Evolutionary conservation across 225 moss, liverwort and hornwort species (phyloP), one percentile per base, ranked within the genome.

Genomic region (Thuidium tamariscinum): DNA sequence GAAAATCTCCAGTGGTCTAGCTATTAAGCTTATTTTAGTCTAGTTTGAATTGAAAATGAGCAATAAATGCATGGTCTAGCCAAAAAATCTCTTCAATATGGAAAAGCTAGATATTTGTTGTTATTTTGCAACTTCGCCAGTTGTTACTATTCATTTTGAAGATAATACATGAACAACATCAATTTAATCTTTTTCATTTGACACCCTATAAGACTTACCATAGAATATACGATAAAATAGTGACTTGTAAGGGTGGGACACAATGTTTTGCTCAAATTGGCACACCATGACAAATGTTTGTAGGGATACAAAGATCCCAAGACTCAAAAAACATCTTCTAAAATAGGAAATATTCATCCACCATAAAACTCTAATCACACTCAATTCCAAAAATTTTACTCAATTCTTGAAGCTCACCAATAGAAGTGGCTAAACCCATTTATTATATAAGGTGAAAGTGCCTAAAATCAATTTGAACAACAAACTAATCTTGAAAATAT

Each of bases 161-260:
- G 34, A 65, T 65, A 66, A 36, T 66, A 11, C 21, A 11, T 0
- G 20, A 2, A 20, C 19, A 21, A 11, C 21, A 66, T 21, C 21
- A 36, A 66, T 66, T 20, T 36, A 54, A 9, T 5, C 2, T 36
- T 66, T n/a, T 18, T n/a, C 4, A 3, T 34, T 34, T 34, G 34
- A 34, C 10, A 6, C 3, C 5, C 3, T n/a, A 4, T 0, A 18
- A 4, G 64, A 64, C 3, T 36, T 36, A 5, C 11, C 6, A 36
- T 36, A 20, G 1, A 20, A 5, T n/a, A n/a, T 36, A 21, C 36
- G 65, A 8, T 66, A 20, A 66, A 66, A 36, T 36, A 66, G 1
- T 2, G 2, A 65, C 0, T 65, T 65, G 20, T n/a, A 21, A 0
- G 3, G 1, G 36, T 21, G 2, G 11, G 6, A 19, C 3, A n/a